These are phyloP conservation scores for Gossypium australe DNA, from an alignment of 345 rosid species.

Conservation along the genomic window DNA sequence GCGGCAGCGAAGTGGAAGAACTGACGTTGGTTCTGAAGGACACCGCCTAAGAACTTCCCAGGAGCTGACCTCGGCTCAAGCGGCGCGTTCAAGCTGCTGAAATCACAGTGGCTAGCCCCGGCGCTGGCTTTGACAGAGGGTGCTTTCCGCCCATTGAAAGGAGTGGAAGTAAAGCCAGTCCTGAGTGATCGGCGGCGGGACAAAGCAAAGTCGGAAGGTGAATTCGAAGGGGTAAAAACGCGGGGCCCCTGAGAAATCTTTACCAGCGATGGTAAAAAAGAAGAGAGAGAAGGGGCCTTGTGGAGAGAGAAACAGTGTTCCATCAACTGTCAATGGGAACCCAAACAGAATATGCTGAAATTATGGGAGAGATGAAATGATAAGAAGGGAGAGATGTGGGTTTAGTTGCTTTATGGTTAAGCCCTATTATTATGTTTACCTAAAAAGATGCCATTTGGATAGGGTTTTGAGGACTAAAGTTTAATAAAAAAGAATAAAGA, in stretches of 20 bases:
- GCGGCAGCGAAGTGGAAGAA: slow-evolving; percentile 66
- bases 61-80: slow-evolving; percentile 60
- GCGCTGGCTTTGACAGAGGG: slow-evolving; percentile 37
- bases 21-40: slow-evolving; percentile 68
- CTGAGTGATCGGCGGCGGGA: background rate
- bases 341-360: background rate
- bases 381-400: background rate
- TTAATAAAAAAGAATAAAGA: no score
- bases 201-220: background rate
- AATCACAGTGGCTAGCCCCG: slow-evolving; percentile 72
- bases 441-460: slow-evolving; percentile 2
- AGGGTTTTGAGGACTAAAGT: background rate
- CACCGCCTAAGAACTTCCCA: slow-evolving; percentile 69
- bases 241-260: background rate
- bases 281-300: slow-evolving; percentile 10
- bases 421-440: background rate
- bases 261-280: slow-evolving; percentile 29
- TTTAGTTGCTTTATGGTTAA: background rate
- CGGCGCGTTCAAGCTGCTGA: slow-evolving; percentile 80
- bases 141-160: slow-evolving; percentile 8
- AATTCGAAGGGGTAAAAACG: background rate
- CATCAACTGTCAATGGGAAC: slow-evolving; percentile 31
- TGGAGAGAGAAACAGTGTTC: slow-evolving; percentile 40
- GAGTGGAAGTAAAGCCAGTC: background rate
- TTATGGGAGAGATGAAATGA: background rate